Evolutionary conservation across 1,139 yeast species (phyloP), one percentile per base, ranked within the genome.

Genomic region (Nakaseomyces kungkrabaensis): DNA sequence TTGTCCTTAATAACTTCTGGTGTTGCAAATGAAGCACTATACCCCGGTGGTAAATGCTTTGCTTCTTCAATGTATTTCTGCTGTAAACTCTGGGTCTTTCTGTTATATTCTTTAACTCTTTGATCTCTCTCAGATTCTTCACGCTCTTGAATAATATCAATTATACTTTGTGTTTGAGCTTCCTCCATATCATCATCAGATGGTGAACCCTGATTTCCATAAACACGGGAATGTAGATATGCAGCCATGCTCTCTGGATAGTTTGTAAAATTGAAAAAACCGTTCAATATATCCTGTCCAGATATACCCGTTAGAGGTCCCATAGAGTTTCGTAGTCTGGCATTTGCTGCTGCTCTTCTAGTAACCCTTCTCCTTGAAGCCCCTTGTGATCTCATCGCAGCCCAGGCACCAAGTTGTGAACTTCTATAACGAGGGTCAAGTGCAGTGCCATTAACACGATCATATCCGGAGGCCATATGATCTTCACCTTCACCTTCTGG

Each of bases 101-200:
- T 66, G 58, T 52, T 56, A 56, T 62, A 71, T 56, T 54, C 63
- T 59, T 51, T 62, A 44, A 57, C 64, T 47, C 58, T 62, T 33
- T 45, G 62, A 55, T 60, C 72, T 53, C 56, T 65, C 56, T 73
- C 75, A 54, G 49, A 64, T 46, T 58, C 69, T 50, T 68, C 72
- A 27, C 68, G 54, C 33, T 60, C 62, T 53, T 69, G 69, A 45
- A 69, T 65, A 58, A 63, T 57, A 32, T 59, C 56, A 47, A 68
- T 59, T 13, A 69, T 60, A 48, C 61, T 56, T 44, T 59, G 63
- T 6, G 75, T 72, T 7, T 70, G 59, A 17, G 59, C 65, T 31
- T 65, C 69, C 10, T 63, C 27, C 25, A 27, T 41, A 9, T 41
- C 44, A 25, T 36, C 45, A 11, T 33, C 33, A 26, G 31, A 27